These are phyloP conservation scores for Manihot esculenta DNA, from an alignment of 441 rosid genomes.

Conservation along the genomic window DNA sequence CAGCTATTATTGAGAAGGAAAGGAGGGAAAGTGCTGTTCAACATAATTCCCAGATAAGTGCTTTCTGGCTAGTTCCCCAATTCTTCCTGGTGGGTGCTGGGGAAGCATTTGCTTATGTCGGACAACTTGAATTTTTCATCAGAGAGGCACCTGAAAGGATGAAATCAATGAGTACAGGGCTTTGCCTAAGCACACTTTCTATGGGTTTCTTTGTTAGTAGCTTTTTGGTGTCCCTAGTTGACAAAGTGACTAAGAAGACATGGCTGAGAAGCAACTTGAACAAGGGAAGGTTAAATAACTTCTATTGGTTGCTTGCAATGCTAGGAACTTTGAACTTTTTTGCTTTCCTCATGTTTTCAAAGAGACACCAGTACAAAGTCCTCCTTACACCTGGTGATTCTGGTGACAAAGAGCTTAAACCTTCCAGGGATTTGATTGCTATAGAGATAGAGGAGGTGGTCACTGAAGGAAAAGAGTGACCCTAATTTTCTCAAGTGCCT, in stretches of 20 bases:
- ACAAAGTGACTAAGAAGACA: conserved; percentile 43
- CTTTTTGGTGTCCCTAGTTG: conserved; percentile 66
- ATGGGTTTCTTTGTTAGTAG: conserved; percentile 91
- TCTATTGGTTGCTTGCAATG: conserved; percentile 74
- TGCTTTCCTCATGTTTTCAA: conserved; percentile 51
- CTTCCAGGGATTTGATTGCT: conserved; percentile 19
- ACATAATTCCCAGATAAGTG: conserved; percentile 39
- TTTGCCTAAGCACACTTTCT: conserved; percentile 75
- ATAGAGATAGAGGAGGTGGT: conserved; percentile 25
- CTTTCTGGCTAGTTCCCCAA: conserved; percentile 77
- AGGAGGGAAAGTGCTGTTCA: conserved; percentile 44
- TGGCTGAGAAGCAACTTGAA: conserved; percentile 82
- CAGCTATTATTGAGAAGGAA: conserved; percentile 59
- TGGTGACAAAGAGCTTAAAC: conserved; percentile 31
- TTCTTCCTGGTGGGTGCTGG: conserved; percentile 84
- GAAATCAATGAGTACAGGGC: conserved; percentile 94
- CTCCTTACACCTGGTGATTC: conserved; percentile 21
- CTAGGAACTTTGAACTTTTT: conserved; percentile 62
- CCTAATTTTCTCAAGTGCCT: not conserved
- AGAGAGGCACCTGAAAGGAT: conserved; percentile 85
- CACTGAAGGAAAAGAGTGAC: conserved; percentile 5
- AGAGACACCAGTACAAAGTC: conserved; percentile 61
- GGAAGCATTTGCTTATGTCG: conserved; percentile 84
- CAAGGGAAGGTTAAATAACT: conserved; percentile 52
- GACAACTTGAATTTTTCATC: conserved; percentile 94